phyloP scores from a whole-genome alignment of 495 filamentous ascomycete genomes.

The Annulohypoxylon nitens region DNA sequence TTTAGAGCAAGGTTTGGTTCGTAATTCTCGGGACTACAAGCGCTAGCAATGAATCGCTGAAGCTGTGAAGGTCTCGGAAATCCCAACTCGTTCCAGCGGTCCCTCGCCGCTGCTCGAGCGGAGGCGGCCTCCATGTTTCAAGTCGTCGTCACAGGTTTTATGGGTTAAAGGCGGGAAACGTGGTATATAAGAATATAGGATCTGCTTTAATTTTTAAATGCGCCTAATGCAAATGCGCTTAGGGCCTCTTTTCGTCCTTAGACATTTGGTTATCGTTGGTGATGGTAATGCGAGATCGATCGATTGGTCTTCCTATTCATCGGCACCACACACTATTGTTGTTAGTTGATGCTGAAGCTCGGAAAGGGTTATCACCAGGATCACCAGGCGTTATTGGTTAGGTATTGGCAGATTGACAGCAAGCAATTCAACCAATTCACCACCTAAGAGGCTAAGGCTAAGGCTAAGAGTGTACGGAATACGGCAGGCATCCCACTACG shows the following conservation, averaged over 20 bases:
- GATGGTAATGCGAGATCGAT: constrained; percentile 3
- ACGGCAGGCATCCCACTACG: constrained; percentile 26
- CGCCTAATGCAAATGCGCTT: constrained; percentile 40
- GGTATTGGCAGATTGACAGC: no score
- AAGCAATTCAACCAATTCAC: background rate
- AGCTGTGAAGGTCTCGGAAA: constrained; percentile 85
- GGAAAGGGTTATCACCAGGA: constrained; percentile 30
- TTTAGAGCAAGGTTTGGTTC: constrained; percentile 97
- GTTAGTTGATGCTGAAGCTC: constrained; percentile 23
- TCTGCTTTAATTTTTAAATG: constrained; percentile 24
- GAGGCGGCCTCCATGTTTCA: constrained; percentile 88
- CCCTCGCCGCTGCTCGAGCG: constrained; percentile 92
- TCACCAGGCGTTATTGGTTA: constrained; percentile 19
- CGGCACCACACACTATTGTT: constrained; percentile 22
- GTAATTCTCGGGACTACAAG: constrained; percentile 95
- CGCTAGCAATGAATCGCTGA: constrained; percentile 94
- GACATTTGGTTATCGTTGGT: constrained; percentile 5
- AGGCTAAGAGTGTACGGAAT: background rate
- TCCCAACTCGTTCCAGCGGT: constrained; percentile 89
- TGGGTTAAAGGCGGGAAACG: constrained; percentile 37
- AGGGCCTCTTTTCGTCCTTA: constrained; percentile 39
- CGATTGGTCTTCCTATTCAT: constrained; percentile 34
- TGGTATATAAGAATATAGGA: constrained; percentile 35
- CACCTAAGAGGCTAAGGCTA: constrained; percentile 10
- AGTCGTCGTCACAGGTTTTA: constrained; percentile 14